These are phyloP conservation scores for Fusarium haematococcum DNA, from an alignment of 2,329 filamentous ascomycete genomes.

Conservation along the genomic window DNA sequence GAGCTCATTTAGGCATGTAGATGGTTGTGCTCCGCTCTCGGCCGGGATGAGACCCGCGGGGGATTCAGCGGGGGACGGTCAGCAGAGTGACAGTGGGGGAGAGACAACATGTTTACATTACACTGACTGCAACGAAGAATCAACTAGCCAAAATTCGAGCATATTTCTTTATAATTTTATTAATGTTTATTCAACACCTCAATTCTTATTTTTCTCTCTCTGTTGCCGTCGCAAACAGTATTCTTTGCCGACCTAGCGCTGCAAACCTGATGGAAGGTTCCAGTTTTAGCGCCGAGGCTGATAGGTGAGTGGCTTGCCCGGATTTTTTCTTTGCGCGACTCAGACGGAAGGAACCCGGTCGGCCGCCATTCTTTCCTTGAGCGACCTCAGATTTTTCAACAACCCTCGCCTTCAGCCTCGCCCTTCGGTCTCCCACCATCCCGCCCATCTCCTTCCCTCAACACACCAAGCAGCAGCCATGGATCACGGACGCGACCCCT, in stretches of 20 bases:
- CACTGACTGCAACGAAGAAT: background rate
- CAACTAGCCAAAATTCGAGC: background rate
- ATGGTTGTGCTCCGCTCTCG: constrained; percentile 19
- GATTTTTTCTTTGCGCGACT: constrained; percentile 22
- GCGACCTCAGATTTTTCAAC: constrained; percentile 40
- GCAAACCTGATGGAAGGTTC: constrained; percentile 20
- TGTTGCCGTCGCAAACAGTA: background rate
- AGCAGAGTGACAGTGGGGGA: background rate
- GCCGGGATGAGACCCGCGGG: constrained; percentile 15
- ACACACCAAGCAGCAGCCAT: constrained; percentile 58
- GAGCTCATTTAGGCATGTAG: constrained; percentile 38
- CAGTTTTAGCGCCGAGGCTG: constrained; percentile 20
- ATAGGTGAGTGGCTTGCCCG: constrained; percentile 2
- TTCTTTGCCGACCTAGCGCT: background rate
- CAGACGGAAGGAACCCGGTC: constrained; percentile 11
- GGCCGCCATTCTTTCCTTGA: constrained; percentile 30
- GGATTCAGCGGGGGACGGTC: constrained; percentile 13
- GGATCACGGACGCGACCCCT: constrained; percentile 97
- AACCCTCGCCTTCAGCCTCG: constrained; percentile 24
- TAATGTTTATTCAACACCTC: background rate
- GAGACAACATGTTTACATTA: background rate
- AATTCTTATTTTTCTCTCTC: background rate
- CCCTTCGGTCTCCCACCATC: constrained; percentile 3
- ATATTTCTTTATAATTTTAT: background rate
- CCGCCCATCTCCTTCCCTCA: constrained; percentile 3